Percentiles rank a stretch among this genome's conserved stretches.
phyloP scores from a whole-genome alignment of 2,329 filamentous ascomycete genomes.

The Trichophyton verrucosum region DNA sequence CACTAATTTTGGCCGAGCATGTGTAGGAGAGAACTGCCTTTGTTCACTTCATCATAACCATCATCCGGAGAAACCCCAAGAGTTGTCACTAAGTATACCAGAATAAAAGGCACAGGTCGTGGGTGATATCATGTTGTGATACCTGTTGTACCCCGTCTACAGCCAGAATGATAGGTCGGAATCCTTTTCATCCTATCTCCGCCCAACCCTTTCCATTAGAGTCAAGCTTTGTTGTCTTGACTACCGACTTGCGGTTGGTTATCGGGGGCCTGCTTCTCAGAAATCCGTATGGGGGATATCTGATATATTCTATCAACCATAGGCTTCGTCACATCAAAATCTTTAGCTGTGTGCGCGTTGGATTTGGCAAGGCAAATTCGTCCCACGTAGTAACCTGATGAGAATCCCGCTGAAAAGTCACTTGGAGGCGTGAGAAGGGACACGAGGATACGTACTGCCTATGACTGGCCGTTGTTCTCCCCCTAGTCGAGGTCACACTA shows the following conservation, averaged over 20 bases:
- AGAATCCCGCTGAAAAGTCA: not conserved
- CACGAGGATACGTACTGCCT: not conserved
- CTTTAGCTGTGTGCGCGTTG: not conserved
- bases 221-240: not conserved
- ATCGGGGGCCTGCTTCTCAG: not conserved
- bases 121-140: slow-evolving; percentile 1
- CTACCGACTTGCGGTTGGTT: not conserved
- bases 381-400: not conserved
- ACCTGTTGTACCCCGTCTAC: not conserved
- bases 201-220: not conserved
- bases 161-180: not conserved
- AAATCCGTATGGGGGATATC: not conserved
- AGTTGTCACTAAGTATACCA: not conserved
- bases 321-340: not conserved
- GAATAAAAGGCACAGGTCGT: not conserved
- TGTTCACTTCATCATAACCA: not conserved
- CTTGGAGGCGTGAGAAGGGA: not conserved
- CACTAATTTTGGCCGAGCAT: not conserved
- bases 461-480: not conserved
- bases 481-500: not conserved
- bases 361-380: not conserved
- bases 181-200: not conserved
- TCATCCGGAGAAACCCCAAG: not conserved
- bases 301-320: not conserved
- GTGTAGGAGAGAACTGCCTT: not conserved